Conservation (phyloP, 2,329 filamentous ascomycete species). For the Purpureocillium takamizusanense region DNA sequence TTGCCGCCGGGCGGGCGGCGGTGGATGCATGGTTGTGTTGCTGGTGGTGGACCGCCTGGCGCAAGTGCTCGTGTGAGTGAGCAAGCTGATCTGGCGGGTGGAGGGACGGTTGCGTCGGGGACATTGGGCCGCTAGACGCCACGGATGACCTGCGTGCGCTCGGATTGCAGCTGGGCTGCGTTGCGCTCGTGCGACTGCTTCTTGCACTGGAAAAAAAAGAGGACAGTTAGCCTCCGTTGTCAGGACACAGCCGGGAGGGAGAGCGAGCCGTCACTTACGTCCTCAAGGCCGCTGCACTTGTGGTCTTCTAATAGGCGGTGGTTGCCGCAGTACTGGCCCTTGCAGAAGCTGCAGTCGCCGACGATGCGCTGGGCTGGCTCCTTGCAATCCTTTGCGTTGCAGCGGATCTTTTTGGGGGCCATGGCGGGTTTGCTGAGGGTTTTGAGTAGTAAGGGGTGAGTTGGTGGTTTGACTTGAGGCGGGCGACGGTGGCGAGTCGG, state of each 20-base stretch:
- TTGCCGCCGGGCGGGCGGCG: too few species aligned
- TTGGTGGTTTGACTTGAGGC: too few species aligned
- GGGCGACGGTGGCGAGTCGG: not conserved
- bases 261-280: conserved; percentile 43
- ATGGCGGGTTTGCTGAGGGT: conserved; percentile 27
- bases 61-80: not conserved
- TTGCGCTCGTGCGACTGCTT: conserved; percentile 94
- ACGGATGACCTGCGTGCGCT: conserved; percentile 90
- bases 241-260: not conserved
- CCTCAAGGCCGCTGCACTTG: conserved; percentile 84
- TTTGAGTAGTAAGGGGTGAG: too few species aligned
- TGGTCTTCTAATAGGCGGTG: conserved; percentile 92
- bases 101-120: too few species aligned
- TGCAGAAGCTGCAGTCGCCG: conserved; percentile 92
- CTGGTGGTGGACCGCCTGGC: not conserved
- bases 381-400: conserved; percentile 83
- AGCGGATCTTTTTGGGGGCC: conserved; percentile 72
- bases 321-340: conserved; percentile 88
- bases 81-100: too few species aligned
- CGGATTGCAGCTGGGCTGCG: conserved; percentile 80
- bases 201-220: conserved; percentile 57
- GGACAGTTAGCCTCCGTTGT: conserved; percentile 3
- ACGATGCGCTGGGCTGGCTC: conserved; percentile 85
- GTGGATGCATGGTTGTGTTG: too few species aligned
- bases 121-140: conserved; percentile 49